Percentiles rank a stretch among this genome's conserved stretches.
Evolutionary conservation across 768 basidiomycete species (phyloP).

Genomic region (Termitomyces sp.): DNA sequence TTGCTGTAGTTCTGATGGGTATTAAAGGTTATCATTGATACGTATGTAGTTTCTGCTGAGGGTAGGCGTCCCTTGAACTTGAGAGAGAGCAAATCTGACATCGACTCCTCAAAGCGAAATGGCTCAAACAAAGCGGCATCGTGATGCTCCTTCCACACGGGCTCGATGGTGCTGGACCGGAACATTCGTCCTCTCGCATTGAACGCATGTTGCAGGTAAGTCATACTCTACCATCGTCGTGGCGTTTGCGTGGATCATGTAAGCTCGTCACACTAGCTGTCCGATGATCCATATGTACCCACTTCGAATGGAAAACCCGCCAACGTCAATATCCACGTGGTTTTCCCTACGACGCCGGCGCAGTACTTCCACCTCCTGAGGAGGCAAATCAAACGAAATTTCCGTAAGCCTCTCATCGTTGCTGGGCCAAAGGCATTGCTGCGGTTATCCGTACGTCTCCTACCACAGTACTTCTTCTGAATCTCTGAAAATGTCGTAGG

Average conservation of each 20-base stretch:
- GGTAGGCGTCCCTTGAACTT: constrained; percentile 41
- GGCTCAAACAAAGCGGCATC: constrained; percentile 87
- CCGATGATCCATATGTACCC: constrained; percentile 56
- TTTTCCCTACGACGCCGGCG: constrained; percentile 83
- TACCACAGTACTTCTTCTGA: not conserved
- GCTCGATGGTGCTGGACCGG: constrained; percentile 87
- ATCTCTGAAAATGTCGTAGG: constrained; percentile 32
- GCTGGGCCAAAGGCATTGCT: constrained; percentile 82
- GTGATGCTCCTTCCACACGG: constrained; percentile 86
- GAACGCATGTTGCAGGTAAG: constrained; percentile 86
- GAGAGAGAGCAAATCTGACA: not conserved
- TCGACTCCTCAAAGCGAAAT: constrained; percentile 58
- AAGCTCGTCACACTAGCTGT: constrained; percentile 48
- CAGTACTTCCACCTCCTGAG: constrained; percentile 94
- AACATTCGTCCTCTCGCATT: constrained; percentile 85
- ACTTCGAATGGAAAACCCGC: constrained; percentile 22
- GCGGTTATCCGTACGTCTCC: constrained; percentile 52
- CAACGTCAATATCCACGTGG: constrained; percentile 81
- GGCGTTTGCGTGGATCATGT: not conserved
- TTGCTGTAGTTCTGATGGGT: not conserved
- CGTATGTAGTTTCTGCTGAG: constrained; percentile 79
- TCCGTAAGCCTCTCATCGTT: constrained; percentile 80
- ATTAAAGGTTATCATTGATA: constrained; percentile 77
- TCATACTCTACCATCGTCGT: not conserved
- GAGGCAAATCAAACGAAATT: constrained; percentile 79